Conservation (phyloP, 345 rosid species). For the Laguncularia racemosa region DNA sequence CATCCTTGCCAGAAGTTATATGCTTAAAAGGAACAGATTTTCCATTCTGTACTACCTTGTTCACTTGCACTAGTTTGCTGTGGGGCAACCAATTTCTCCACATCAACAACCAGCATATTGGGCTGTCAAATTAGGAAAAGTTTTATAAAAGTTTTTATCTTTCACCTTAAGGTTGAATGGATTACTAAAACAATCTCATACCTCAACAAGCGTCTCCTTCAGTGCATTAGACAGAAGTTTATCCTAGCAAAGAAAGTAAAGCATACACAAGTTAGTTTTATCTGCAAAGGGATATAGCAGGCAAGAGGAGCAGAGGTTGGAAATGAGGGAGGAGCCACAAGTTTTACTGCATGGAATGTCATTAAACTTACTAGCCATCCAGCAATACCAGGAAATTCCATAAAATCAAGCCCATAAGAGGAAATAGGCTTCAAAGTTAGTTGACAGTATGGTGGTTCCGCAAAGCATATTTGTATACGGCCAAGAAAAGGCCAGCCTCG, state of each 20-base stretch:
- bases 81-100: conserved; percentile 71
- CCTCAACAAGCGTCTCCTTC: conserved; percentile 86
- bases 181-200: conserved; percentile 8
- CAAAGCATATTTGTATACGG: conserved; percentile 84
- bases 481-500: conserved; percentile 84
- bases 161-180: neutral
- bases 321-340: too few species aligned
- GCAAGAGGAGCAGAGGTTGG: conserved; percentile 5
- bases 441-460: conserved; percentile 95
- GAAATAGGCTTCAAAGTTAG: conserved; percentile 81
- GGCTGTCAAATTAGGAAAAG: conserved; percentile 47
- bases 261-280: conserved; percentile 4
- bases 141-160: neutral
- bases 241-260: conserved; percentile 48
- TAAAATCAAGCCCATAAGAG: conserved; percentile 72
- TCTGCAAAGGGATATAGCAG: neutral
- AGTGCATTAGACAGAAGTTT: conserved; percentile 80
- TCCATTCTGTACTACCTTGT: neutral
- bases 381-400: conserved; percentile 89
- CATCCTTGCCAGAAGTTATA: too few species aligned
- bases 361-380: conserved; percentile 90
- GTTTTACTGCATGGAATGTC: neutral
- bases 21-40: neutral
- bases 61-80: conserved; percentile 34
- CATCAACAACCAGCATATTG: conserved; percentile 91